Percentiles rank a stretch among this genome's conserved stretches.
Evolutionary conservation across 331 rosid species (phyloP).

Genomic region (Malus hybrid): DNA sequence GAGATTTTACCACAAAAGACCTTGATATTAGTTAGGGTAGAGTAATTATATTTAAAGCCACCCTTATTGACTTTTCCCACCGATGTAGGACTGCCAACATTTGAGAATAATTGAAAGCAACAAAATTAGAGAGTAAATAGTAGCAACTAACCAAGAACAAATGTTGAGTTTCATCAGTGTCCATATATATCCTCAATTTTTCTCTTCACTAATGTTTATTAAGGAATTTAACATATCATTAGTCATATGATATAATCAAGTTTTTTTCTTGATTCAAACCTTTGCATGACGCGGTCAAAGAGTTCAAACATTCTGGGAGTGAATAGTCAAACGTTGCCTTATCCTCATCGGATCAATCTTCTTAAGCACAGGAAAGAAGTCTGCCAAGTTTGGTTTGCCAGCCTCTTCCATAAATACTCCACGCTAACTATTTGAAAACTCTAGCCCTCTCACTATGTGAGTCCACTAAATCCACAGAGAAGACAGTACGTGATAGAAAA

Average conservation of each 20-base stretch:
- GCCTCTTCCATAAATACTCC: conserved; percentile 23
- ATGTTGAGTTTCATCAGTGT: no score
- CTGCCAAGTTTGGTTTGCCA: conserved; percentile 40
- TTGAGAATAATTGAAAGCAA: no score
- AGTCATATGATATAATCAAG: no score
- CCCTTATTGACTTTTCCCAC: no score
- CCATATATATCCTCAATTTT: no score
- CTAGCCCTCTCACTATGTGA: background rate
- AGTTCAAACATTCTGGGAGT: conserved; percentile 2
- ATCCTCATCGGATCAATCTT: conserved; percentile 41
- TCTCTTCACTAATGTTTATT: no score
- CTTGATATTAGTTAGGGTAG: no score
- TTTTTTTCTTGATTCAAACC: conserved; percentile 2
- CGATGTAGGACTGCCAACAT: no score
- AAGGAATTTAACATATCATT: no score
- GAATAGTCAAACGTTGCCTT: conserved; percentile 23
- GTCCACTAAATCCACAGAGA: background rate
- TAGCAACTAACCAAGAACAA: no score
- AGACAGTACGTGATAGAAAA: background rate
- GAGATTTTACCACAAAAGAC: no score
- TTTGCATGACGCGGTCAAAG: background rate
- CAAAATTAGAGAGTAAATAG: background rate
- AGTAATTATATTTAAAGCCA: no score
- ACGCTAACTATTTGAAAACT: conserved; percentile 22
- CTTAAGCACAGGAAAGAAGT: conserved; percentile 22